Percentiles rank a stretch among this genome's conserved stretches.
phyloP scores from a whole-genome alignment of 1,284 basidiomycete genomes.

The Sanghuangporus baumii region DNA sequence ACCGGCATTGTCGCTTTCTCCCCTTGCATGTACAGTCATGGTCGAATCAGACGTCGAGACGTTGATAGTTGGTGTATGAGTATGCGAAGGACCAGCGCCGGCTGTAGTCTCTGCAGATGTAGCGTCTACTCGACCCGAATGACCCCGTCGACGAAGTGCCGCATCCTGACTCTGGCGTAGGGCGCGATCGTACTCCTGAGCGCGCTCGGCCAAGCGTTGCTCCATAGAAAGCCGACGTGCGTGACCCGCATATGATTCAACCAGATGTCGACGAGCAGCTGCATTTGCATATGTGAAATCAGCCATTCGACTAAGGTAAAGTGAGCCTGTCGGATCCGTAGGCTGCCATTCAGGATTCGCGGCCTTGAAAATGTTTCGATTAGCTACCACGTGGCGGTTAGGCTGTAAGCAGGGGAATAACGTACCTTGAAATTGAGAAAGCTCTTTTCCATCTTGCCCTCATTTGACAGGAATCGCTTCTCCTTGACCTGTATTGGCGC shows the following conservation, averaged over 20 bases:
- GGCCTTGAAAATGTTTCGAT: conserved; percentile 38
- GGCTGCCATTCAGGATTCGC: conserved; percentile 95
- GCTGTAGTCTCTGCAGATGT: conserved; percentile 18
- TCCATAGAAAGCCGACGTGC: conserved; percentile 18
- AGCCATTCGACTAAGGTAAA: conserved; percentile 80
- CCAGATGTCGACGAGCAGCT: conserved; percentile 19
- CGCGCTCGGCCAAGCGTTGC: conserved; percentile 43
- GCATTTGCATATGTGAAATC: conserved; percentile 47
- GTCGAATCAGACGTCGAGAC: not conserved
- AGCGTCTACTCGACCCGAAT: conserved; percentile 23
- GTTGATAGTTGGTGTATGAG: not conserved
- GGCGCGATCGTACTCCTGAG: conserved; percentile 69
- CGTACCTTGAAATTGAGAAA: conserved; percentile 91
- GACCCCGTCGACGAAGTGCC: conserved; percentile 38
- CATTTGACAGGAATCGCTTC: conserved; percentile 74
- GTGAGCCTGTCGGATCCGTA: conserved; percentile 75
- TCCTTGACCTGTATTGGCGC: conserved; percentile 65
- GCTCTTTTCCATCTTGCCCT: conserved; percentile 98
- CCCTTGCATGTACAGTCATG: not conserved
- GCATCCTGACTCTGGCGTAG: conserved; percentile 62
- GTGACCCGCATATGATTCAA: conserved; percentile 19
- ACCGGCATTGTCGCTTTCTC: not conserved
- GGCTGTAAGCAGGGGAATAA: not conserved
- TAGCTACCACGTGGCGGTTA: not conserved
- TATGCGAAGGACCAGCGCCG: conserved; percentile 9